Evolutionary conservation across 2,329 filamentous ascomycete species (phyloP).

Genomic region (Colletotrichum spaethianum): DNA sequence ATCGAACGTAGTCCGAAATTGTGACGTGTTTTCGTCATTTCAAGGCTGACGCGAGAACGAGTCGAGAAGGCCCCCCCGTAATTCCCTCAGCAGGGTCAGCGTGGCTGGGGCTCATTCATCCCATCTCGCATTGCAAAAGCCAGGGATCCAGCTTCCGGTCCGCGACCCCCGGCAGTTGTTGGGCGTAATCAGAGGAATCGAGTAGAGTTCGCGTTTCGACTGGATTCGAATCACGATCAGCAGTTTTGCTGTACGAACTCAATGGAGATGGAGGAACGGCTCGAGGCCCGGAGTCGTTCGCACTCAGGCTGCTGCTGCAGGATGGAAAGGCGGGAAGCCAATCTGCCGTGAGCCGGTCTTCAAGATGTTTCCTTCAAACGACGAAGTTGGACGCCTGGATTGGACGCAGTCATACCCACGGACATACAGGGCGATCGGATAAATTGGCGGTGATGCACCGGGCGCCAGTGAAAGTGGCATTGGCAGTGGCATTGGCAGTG

Average conservation of each 20-base stretch:
- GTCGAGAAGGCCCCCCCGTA: conserved; percentile 10
- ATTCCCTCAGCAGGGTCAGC: conserved; percentile 36
- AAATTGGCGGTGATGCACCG: not conserved
- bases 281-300: not conserved
- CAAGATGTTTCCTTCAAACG: not conserved
- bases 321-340: not conserved
- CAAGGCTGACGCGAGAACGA: conserved; percentile 1
- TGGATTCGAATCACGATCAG: not conserved
- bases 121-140: conserved; percentile 2
- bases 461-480: too few relatives aligned
- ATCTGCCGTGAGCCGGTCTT: not conserved
- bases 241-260: not conserved
- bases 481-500: too few relatives aligned
- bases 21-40: not conserved
- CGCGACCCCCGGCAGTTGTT: conserved; percentile 1
- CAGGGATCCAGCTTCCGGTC: conserved; percentile 29
- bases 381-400: not conserved
- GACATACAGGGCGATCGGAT: not conserved
- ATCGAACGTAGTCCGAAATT: not conserved
- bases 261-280: not conserved
- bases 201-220: conserved; percentile 28
- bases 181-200: not conserved
- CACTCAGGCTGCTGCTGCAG: too few relatives aligned
- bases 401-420: not conserved
- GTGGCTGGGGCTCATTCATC: conserved; percentile 15